phyloP scores from a whole-genome alignment of 208 protist genomes.

The Trypanosoma brucei region DNA sequence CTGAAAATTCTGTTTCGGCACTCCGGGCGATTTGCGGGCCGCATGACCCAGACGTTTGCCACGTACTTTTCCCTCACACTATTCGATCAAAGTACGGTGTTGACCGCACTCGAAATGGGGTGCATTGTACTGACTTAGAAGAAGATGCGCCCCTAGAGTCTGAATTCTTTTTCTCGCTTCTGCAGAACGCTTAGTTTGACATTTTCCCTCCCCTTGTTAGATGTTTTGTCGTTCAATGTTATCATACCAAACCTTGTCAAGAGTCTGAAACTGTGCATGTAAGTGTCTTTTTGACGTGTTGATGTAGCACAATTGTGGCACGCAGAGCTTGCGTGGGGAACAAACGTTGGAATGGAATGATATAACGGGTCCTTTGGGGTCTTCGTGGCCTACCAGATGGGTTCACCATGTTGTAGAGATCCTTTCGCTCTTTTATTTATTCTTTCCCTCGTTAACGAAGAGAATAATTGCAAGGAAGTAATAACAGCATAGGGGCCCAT shows the following conservation, averaged over 20 bases:
- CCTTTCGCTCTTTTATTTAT: neutral
- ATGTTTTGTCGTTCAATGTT: neutral
- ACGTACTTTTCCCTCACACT: constrained; percentile 89
- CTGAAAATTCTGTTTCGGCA: constrained; percentile 76
- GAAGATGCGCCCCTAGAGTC: constrained; percentile 95
- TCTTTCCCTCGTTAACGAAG: neutral
- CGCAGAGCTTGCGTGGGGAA: no score
- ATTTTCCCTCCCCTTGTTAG: neutral
- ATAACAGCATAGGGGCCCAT: constrained; percentile 17
- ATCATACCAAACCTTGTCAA: neutral
- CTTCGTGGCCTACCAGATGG: no score
- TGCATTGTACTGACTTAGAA: constrained; percentile 96
- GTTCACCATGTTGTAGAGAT: no score
- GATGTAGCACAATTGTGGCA: no score
- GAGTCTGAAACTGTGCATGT: no score
- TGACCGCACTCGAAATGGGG: constrained; percentile 83
- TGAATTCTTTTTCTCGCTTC: constrained; percentile 90
- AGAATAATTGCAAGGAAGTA: constrained; percentile 2
- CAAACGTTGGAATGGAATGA: no score
- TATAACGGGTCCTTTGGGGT: no score
- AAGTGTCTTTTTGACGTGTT: no score
- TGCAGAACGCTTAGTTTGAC: constrained; percentile 49
- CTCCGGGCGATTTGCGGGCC: constrained; percentile 89
- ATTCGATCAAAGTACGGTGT: constrained; percentile 89
- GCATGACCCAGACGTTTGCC: constrained; percentile 87